Conservation (phyloP, 202 grass and related monocot species). For the Carex sylvatica region DNA sequence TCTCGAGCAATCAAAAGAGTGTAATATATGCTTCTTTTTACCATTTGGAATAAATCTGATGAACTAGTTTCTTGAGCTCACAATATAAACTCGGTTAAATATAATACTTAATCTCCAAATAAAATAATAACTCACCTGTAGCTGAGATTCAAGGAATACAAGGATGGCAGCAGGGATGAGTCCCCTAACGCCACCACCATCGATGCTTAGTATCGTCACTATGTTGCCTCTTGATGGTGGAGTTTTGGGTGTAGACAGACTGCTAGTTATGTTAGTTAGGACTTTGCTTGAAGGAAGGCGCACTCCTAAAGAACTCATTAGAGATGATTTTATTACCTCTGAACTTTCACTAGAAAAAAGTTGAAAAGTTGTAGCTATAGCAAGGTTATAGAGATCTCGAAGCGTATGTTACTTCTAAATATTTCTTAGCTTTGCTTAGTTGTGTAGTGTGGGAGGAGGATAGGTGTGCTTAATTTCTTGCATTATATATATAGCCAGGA, state of each 20-base stretch:
- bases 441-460: background rate
- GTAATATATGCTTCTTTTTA: too few relatives aligned
- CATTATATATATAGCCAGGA: background rate
- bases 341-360: background rate
- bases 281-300: background rate
- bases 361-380: conserved; percentile 1
- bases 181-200: conserved; percentile 53
- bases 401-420: background rate
- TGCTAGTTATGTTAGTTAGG: background rate
- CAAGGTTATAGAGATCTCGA: background rate
- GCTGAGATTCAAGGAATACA: conserved; percentile 46
- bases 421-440: background rate
- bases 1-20: too few relatives aligned
- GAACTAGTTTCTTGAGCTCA: background rate
- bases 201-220: conserved; percentile 56
- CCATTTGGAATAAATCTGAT: background rate
- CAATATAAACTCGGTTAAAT: too few relatives aligned
- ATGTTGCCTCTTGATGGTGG: conserved; percentile 26
- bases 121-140: conserved; percentile 34
- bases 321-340: background rate
- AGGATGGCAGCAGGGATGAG: conserved; percentile 54
- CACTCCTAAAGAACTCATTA: conserved; percentile 12
- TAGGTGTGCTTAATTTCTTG: background rate
- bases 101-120: too few relatives aligned
- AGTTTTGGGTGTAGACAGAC: conserved; percentile 29